Percentiles rank a stretch among this genome's conserved stretches.
Conservation (phyloP, 1,284 basidiomycete genomes). For the Nidula niveotomentosa region DNA sequence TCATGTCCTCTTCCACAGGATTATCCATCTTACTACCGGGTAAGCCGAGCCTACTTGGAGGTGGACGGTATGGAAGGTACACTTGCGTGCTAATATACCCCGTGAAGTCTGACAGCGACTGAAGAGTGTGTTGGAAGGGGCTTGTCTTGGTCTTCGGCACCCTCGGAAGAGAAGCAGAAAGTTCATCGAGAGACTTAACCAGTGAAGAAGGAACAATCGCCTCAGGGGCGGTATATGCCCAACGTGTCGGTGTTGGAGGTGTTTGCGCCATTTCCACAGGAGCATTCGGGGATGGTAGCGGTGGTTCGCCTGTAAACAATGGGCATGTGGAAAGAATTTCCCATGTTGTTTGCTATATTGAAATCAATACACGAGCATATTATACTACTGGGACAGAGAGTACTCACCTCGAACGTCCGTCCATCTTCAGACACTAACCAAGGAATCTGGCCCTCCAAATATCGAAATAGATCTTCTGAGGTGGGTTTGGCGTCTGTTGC, state of each 20-base stretch:
- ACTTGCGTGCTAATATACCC: conserved; percentile 67
- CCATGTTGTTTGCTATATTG: conserved; percentile 55
- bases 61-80: conserved; percentile 43
- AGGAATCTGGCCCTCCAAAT: conserved; percentile 53
- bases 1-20: conserved; percentile 61
- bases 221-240: conserved; percentile 50
- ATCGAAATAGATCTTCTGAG: conserved; percentile 57
- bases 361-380: conserved; percentile 2
- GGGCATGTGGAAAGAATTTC: conserved; percentile 53
- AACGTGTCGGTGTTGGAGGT: conserved; percentile 33
- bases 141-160: conserved; percentile 23
- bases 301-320: conserved; percentile 37
- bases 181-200: conserved; percentile 41
- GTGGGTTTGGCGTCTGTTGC: conserved; percentile 35
- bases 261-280: conserved; percentile 12
- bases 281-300: conserved; percentile 13
- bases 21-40: conserved; percentile 17
- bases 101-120: conserved; percentile 61
- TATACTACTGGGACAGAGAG: not conserved
- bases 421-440: conserved; percentile 56
- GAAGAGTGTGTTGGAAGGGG: conserved; percentile 50
- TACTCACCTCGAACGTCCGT: conserved; percentile 47
- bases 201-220: conserved; percentile 41
- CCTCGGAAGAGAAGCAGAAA: conserved; percentile 45
- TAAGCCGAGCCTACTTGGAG: conserved; percentile 26